Base-by-base conservation (phyloP, 345 rosid genomes). In the Clausena lansium region DNA sequence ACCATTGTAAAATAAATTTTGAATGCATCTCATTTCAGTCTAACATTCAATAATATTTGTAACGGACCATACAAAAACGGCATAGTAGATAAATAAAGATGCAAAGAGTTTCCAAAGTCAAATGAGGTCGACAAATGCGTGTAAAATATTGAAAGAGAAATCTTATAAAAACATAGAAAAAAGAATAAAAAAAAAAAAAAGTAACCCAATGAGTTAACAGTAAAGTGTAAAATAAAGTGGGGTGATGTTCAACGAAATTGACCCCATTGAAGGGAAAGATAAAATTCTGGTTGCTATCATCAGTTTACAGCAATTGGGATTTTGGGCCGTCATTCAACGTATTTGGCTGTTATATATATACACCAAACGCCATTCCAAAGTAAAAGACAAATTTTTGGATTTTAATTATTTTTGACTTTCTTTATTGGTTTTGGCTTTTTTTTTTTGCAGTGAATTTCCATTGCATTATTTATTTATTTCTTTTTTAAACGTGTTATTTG, bases 241-340 rank as follows among this genome's bases (percentile, higher is more conserved):
- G 1, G 10, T 22, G 70, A 66, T 62, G n/a, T 27, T 27, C 19
- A 4, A 15, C 15, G 36, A 62, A 62, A 62, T 62, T 28, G 61
- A n/a, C 19, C 30, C 33, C 7, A 9, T 7, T 74, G 77, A 63
- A 30, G 11, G 30, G 19, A 30, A 41, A 64, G 9, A 74, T 24
- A 2, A 2, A 11, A 27, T 30, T 55, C n/a, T 4, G 64, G 30
- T 57, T 15, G 27, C 6, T 57, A 5, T 35, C 22, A 62, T 39
- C 85, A 74, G 81, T 67, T 78, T 75, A 39, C 67, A 38, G 7
- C 72, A 33, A 76, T 25, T 62, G 58, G 32, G 52, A 70, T 70
- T 32, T 55, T 22, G 28, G 0, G 84, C 84, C 81, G 79, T 50
- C 85, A 68, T 83, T 72, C 86, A 77, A 35, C 24, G 86, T 20